A percentile compares a stretch with the other conserved stretches of the same genome.
Conservation (phyloP, 768 basidiomycete genomes). For the Galerina sulciceps region DNA sequence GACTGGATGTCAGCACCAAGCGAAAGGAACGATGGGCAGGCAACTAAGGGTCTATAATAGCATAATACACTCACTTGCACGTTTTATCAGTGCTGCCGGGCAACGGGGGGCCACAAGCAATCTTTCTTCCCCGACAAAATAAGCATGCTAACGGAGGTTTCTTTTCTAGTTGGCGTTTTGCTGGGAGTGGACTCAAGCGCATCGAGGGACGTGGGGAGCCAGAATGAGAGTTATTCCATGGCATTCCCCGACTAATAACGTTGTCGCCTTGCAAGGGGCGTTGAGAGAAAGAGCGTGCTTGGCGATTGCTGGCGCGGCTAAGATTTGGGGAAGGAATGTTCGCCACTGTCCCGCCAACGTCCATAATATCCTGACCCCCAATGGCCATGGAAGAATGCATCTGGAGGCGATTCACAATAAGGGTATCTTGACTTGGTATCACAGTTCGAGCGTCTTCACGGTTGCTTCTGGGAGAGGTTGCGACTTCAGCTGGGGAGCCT, state of each 20-base stretch:
- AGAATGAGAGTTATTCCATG: slow-evolving; percentile 7
- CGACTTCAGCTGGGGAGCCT: too few species aligned
- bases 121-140: slow-evolving; percentile 71
- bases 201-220: slow-evolving; percentile 8
- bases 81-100: slow-evolving; percentile 57
- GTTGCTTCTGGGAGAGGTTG: too few species aligned
- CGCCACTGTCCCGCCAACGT: too few species aligned
- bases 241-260: neutral
- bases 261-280: slow-evolving; percentile 2
- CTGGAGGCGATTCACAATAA: too few species aligned
- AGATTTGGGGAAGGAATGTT: too few species aligned
- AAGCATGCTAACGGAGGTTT: slow-evolving; percentile 68
- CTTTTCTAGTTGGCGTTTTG: slow-evolving; percentile 42
- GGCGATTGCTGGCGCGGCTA: neutral
- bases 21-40: neutral
- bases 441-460: too few species aligned
- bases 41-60: neutral
- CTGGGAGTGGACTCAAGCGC: slow-evolving; percentile 30
- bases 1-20: slow-evolving; percentile 23
- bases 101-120: slow-evolving; percentile 66
- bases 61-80: slow-evolving; percentile 60
- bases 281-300: neutral
- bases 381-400: too few species aligned
- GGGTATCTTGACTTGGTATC: too few species aligned
- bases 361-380: too few species aligned